Percentiles rank a stretch among this genome's conserved stretches.
These are phyloP conservation scores for Cadophora sp. DNA, from an alignment of 2,329 filamentous ascomycete genomes.

Conservation along the genomic window DNA sequence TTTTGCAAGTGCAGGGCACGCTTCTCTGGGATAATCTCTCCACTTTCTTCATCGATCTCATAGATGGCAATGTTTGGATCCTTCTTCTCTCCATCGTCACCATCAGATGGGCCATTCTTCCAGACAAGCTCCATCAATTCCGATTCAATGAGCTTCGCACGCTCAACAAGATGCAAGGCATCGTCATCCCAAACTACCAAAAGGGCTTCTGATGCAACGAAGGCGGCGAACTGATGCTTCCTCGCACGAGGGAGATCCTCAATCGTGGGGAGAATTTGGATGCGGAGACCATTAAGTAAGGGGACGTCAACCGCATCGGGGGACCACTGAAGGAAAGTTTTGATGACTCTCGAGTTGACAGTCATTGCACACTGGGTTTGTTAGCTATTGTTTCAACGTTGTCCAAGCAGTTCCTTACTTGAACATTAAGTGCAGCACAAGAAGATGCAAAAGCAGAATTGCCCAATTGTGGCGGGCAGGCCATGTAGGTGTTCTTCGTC, in stretches of 20 bases:
- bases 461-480: constrained; percentile 70
- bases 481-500: constrained; percentile 71
- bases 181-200: constrained; percentile 87
- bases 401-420: constrained; percentile 54
- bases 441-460: constrained; percentile 69
- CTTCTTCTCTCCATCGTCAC: constrained; percentile 59
- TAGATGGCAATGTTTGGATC: constrained; percentile 53
- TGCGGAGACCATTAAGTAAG: constrained; percentile 75
- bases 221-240: constrained; percentile 83
- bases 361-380: constrained; percentile 73
- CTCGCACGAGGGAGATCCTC: constrained; percentile 73
- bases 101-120: constrained; percentile 59
- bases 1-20: constrained; percentile 75
- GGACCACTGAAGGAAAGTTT: constrained; percentile 76
- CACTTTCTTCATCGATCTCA: constrained; percentile 76
- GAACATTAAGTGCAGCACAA: constrained; percentile 73
- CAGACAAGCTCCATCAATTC: constrained; percentile 81
- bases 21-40: constrained; percentile 67
- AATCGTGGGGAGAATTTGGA: constrained; percentile 77
- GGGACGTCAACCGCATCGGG: constrained; percentile 78
- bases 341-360: constrained; percentile 80
- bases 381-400: constrained; percentile 32
- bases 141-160: constrained; percentile 75
- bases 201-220: constrained; percentile 73
- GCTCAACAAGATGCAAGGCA: constrained; percentile 70